phyloP scores from a whole-genome alignment of 169 alveolate genomes.

The Cryptosporidium sp. region DNA sequence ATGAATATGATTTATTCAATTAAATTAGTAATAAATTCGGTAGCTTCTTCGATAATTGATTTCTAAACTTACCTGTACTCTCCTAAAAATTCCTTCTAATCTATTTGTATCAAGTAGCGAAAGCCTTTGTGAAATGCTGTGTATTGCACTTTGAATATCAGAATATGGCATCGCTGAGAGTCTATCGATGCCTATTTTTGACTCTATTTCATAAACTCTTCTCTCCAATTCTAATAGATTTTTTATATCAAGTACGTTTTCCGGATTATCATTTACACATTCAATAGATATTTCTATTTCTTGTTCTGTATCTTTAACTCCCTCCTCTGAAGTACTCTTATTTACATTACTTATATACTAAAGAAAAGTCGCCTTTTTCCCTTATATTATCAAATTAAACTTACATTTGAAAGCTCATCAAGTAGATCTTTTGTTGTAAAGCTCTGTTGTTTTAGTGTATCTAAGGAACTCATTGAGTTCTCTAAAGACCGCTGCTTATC shows the following conservation, averaged over 20 bases:
- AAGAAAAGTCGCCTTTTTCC: neutral
- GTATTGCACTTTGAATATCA: slow-evolving; percentile 80
- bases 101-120: slow-evolving; percentile 79
- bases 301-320: neutral
- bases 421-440: slow-evolving; percentile 33
- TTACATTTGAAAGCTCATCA: slow-evolving; percentile 59
- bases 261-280: slow-evolving; percentile 39
- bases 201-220: slow-evolving; percentile 77
- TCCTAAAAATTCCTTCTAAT: slow-evolving; percentile 79
- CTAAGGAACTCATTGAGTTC: slow-evolving; percentile 8
- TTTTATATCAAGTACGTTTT: slow-evolving; percentile 67
- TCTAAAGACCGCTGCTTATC: slow-evolving; percentile 32
- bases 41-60: neutral
- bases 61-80: slow-evolving; percentile 75
- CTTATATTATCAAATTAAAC: neutral
- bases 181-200: slow-evolving; percentile 78
- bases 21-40: neutral
- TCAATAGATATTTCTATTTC: slow-evolving; percentile 57
- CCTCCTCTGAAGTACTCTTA: neutral
- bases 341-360: neutral
- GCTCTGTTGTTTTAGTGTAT: slow-evolving; percentile 41
- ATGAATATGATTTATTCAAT: neutral
- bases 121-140: slow-evolving; percentile 77
- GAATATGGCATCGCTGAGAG: slow-evolving; percentile 79
- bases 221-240: slow-evolving; percentile 78